phyloP scores from a whole-genome alignment of 2,329 filamentous ascomycete species.

The Arthroderma sp. region DNA sequence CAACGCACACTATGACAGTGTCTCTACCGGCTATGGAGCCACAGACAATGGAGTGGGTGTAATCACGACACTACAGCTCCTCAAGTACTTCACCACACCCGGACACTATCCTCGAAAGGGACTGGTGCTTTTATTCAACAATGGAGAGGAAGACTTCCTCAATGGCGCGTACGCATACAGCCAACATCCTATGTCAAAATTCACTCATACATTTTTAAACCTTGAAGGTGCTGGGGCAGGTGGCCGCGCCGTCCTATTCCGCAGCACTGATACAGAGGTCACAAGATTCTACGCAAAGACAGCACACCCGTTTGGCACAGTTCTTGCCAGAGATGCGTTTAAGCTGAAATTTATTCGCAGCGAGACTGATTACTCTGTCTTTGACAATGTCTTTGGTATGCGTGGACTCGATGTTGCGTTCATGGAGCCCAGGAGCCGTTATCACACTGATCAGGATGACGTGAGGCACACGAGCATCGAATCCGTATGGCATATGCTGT shows the following conservation, averaged over 20 bases:
- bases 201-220: conserved; percentile 82
- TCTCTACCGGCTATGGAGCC: conserved; percentile 81
- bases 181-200: conserved; percentile 65
- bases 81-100: conserved; percentile 69
- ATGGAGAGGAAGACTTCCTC: conserved; percentile 86
- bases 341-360: conserved; percentile 65
- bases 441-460: conserved; percentile 87
- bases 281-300: conserved; percentile 63
- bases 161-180: conserved; percentile 79
- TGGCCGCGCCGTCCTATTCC: conserved; percentile 74
- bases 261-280: conserved; percentile 75
- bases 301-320: conserved; percentile 68
- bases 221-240: conserved; percentile 91
- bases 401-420: conserved; percentile 89
- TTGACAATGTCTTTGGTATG: conserved; percentile 63
- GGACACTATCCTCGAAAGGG: conserved; percentile 65
- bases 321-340: conserved; percentile 75
- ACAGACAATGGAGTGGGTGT: conserved; percentile 91
- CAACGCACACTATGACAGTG: conserved; percentile 91
- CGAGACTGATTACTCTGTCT: conserved; percentile 80
- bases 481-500: conserved; percentile 90
- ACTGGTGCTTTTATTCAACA: conserved; percentile 79
- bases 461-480: conserved; percentile 55
- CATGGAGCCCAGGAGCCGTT: conserved; percentile 70
- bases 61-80: conserved; percentile 70